Conservation (phyloP, 2,329 filamentous ascomycete species). For the Claviceps lovelessii region DNA sequence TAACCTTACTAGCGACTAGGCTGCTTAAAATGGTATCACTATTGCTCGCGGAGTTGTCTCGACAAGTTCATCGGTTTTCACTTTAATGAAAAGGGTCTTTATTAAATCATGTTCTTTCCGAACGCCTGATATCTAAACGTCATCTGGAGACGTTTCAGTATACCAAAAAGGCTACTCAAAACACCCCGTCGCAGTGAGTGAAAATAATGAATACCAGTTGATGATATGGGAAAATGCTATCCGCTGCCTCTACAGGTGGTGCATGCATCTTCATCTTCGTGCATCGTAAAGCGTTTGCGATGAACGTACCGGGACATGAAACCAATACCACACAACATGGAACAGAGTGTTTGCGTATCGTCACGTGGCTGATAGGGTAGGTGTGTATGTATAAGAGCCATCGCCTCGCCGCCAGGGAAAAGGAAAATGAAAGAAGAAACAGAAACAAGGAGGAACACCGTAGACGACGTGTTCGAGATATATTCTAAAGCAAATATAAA, state of each 20-base stretch:
- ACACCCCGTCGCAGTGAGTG: neutral
- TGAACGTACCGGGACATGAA: neutral
- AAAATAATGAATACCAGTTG: neutral
- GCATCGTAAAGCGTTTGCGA: constrained; percentile 4
- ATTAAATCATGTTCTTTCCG: neutral
- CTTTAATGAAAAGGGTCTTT: neutral
- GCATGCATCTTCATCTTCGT: constrained; percentile 6
- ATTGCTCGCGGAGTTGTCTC: neutral
- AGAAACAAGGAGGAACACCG: neutral
- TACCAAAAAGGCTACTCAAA: neutral
- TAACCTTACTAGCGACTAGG: too few relatives aligned
- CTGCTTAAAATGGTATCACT: neutral
- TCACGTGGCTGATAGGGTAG: neutral
- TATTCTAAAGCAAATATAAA: neutral
- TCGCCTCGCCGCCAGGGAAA: too few relatives aligned
- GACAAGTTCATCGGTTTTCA: neutral
- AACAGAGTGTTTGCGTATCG: neutral
- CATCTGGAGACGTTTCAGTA: neutral
- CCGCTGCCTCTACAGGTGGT: constrained; percentile 8
- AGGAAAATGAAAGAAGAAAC: neutral
- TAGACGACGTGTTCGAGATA: neutral
- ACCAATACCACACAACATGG: neutral
- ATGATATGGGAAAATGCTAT: constrained; percentile 7
- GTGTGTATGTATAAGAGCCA: neutral
- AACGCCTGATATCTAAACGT: neutral